Conservation (phyloP, 306 rosid genomes). For the Arachis stenosperma region DNA sequence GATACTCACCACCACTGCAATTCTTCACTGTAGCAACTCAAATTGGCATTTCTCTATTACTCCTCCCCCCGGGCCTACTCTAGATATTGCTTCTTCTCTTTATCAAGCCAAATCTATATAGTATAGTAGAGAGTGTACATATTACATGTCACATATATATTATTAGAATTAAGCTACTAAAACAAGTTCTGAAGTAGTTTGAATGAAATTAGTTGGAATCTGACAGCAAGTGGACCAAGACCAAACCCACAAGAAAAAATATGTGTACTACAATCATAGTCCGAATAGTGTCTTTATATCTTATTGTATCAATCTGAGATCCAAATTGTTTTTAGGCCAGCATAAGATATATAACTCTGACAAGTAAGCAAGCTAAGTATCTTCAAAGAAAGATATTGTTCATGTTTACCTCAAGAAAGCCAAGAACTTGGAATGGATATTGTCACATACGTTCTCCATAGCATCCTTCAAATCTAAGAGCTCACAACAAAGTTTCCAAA, state of each 20-base stretch:
- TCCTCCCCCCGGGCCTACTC: constrained; percentile 65
- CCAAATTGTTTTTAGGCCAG: constrained; percentile 12
- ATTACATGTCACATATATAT: too few species aligned
- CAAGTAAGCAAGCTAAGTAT: too few species aligned
- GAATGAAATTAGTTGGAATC: constrained; percentile 46
- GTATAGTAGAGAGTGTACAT: constrained; percentile 31
- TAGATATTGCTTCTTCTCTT: constrained; percentile 60
- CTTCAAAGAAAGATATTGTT: constrained; percentile 18
- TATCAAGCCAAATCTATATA: constrained; percentile 68
- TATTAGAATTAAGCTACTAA: neutral
- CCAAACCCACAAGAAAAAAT: constrained; percentile 65
- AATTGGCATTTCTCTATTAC: constrained; percentile 54
- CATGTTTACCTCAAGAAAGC: constrained; percentile 81
- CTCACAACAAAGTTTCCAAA: constrained; percentile 92
- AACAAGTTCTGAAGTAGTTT: neutral
- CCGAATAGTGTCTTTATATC: neutral
- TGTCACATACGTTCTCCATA: constrained; percentile 91
- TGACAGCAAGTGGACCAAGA: constrained; percentile 78
- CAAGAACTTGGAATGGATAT: constrained; percentile 83
- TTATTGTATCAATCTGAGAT: constrained; percentile 10
- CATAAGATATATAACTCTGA: neutral
- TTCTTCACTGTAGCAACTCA: constrained; percentile 74
- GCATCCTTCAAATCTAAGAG: constrained; percentile 92
- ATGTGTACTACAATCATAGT: neutral
- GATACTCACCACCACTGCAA: constrained; percentile 63